Percentiles rank a stretch among this genome's conserved stretches.
These are phyloP conservation scores for Moesziomyces sp. DNA, from an alignment of 1,284 basidiomycete species.

Conservation along the genomic window DNA sequence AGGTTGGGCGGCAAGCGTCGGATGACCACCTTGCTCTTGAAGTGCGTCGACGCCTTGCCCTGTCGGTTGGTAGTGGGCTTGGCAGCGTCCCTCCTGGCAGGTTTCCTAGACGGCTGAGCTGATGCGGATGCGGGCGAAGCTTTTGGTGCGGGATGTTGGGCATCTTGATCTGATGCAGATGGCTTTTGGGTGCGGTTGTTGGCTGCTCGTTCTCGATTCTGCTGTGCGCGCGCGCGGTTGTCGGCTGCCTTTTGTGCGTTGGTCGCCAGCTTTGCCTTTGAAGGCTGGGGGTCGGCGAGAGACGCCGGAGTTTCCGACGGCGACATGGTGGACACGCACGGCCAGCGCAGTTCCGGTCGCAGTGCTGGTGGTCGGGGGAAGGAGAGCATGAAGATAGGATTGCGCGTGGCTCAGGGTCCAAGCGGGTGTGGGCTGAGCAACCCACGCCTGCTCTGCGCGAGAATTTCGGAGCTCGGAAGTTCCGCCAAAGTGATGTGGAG, in stretches of 20 bases:
- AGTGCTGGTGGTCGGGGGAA: not conserved
- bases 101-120: constrained; percentile 45
- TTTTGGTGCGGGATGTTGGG: not conserved
- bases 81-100: constrained; percentile 12
- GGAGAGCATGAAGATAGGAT: constrained; percentile 1
- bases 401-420: constrained; percentile 16
- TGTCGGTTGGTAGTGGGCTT: constrained; percentile 8
- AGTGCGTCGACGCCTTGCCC: constrained; percentile 11
- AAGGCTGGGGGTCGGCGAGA: not conserved
- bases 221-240: constrained; percentile 18
- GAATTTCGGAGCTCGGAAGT: not conserved
- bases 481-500: constrained; percentile 19
- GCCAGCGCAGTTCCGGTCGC: not conserved
- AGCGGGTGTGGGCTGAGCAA: not conserved
- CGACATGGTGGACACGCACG: constrained; percentile 9
- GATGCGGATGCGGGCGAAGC: not conserved
- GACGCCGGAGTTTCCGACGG: constrained; percentile 11
- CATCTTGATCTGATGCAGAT: not conserved
- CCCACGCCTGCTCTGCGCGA: no score
- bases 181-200: constrained; percentile 13
- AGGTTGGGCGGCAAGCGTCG: constrained; percentile 89
- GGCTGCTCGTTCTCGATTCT: constrained; percentile 15
- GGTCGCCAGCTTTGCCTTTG: constrained; percentile 12
- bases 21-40: constrained; percentile 84
- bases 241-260: constrained; percentile 3